phyloP scores from a whole-genome alignment of 2,329 filamentous ascomycete species.

The Monilinia fructigena region DNA sequence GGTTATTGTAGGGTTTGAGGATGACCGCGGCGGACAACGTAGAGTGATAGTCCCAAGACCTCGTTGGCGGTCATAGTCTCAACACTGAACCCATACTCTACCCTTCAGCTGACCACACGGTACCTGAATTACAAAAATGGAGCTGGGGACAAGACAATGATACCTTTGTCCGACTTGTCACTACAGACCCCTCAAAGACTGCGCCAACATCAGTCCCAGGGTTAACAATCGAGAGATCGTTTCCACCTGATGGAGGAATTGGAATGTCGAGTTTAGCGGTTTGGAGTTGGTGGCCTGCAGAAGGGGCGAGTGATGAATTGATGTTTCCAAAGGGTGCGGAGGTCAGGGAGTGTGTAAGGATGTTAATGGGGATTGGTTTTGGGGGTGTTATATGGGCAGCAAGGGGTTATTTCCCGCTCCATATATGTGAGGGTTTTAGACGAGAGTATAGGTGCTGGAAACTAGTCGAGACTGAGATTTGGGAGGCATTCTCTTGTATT shows the following conservation, averaged over 20 bases:
- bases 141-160: constrained; percentile 47
- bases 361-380: constrained; percentile 88
- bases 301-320: constrained; percentile 67
- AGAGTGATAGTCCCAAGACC: constrained; percentile 65
- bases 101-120: constrained; percentile 32
- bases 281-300: constrained; percentile 77
- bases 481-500: neutral
- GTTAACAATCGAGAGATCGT: constrained; percentile 40
- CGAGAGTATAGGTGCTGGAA: neutral
- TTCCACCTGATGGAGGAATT: constrained; percentile 74
- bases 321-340: constrained; percentile 81
- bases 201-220: constrained; percentile 36
- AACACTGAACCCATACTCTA: constrained; percentile 49
- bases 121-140: constrained; percentile 49
- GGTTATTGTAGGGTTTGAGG: constrained; percentile 74
- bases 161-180: constrained; percentile 49
- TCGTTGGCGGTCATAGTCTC: constrained; percentile 74
- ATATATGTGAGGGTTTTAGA: constrained; percentile 63
- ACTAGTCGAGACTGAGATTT: neutral
- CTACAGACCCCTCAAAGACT: constrained; percentile 50
- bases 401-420: constrained; percentile 78
- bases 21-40: constrained; percentile 63
- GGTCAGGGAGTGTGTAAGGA: constrained; percentile 77
- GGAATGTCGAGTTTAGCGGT: constrained; percentile 63
- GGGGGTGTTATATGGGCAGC: constrained; percentile 78